Evolutionary conservation across 1,284 basidiomycete genomes (phyloP).

Genomic region (Coniferiporia sulphurascens): DNA sequence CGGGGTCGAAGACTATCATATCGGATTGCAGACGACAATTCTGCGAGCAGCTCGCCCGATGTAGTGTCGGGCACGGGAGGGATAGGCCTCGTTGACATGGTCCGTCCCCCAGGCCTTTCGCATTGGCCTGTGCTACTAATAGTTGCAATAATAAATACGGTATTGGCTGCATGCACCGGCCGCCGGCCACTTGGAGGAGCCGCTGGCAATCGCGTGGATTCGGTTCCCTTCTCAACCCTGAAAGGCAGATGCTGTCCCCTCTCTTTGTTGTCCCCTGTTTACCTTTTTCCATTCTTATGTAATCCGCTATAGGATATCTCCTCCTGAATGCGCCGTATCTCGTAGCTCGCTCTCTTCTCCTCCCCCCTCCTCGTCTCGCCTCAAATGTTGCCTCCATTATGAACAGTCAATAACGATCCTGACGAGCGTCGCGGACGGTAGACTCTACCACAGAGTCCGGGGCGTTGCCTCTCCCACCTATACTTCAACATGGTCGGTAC

Average conservation of each 20-base stretch:
- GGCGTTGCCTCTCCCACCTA: conserved; percentile 9
- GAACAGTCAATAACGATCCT: conserved; percentile 11
- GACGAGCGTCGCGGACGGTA: conserved; percentile 16
- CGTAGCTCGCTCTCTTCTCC: background rate
- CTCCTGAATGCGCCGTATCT: background rate
- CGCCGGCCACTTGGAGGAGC: too few species aligned
- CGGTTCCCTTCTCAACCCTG: background rate
- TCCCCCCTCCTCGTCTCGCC: background rate
- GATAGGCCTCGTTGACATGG: background rate
- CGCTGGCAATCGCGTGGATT: too few species aligned
- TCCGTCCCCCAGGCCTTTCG: background rate
- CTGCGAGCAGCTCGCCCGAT: too few species aligned
- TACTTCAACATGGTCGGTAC: conserved; percentile 15
- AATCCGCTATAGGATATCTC: background rate
- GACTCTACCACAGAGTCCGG: conserved; percentile 28
- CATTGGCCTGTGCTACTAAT: too few species aligned
- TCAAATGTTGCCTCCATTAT: background rate
- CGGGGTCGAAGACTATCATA: too few species aligned
- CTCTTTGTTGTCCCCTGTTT: background rate
- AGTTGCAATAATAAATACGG: too few species aligned
- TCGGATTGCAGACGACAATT: background rate
- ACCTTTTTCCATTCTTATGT: background rate
- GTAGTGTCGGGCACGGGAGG: too few species aligned
- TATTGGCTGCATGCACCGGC: too few species aligned
- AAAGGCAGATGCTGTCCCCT: background rate